Evolutionary conservation across 2,329 filamentous ascomycete genomes (phyloP), one percentile per base, ranked within the genome.

Genomic region (Aspergillus carbonarius): DNA sequence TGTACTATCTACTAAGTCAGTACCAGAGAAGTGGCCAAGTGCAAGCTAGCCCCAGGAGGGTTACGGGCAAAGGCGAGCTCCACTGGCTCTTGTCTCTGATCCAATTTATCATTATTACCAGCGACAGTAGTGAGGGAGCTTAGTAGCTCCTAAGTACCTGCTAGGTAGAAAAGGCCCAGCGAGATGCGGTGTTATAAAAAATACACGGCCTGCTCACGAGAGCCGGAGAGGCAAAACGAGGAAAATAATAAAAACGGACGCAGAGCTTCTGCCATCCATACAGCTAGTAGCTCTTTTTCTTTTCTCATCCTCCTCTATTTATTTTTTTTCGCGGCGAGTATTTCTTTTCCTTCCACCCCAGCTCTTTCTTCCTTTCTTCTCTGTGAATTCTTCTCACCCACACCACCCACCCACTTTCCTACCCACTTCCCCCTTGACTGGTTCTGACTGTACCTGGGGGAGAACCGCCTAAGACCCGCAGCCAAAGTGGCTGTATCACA

Each of bases 401-500:
- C n/a, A 3, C 34, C n/a, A 23, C 51, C 30, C 52, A 40, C 32
- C 25, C 4, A 25, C 17, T n/a, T 44, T 8, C 15, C 9, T 30
- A 32, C 30, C 8, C 30, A 10, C 30, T 32, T 8, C 20, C 34
- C 34, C 49, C 49, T 37, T 51, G 49, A 37, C 32, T 37, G 20
- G 49, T 30, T 51, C 49, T 37, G 49, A 18, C n/a, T 37, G 49
- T 57, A 37, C 32, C 40, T 48, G 50, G 49, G 48, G 27, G 30
- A 47, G 46, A 40, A 54, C 49, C 39, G 18, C 42, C 25, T 49
- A 48, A 54, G 39, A 54, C 42, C 51, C 35, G 42, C 60, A 40
- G 34, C 49, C 37, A 32, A 18, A 25, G 25, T 20, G 9, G 25
- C 49, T 62, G 60, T 60, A 61, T 54, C 52, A 52, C 49, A 44